Percentiles rank a stretch among this genome's conserved stretches.
These are phyloP conservation scores for Phoma sp. DNA, from an alignment of 2,329 filamentous ascomycete species.

Conservation along the genomic window DNA sequence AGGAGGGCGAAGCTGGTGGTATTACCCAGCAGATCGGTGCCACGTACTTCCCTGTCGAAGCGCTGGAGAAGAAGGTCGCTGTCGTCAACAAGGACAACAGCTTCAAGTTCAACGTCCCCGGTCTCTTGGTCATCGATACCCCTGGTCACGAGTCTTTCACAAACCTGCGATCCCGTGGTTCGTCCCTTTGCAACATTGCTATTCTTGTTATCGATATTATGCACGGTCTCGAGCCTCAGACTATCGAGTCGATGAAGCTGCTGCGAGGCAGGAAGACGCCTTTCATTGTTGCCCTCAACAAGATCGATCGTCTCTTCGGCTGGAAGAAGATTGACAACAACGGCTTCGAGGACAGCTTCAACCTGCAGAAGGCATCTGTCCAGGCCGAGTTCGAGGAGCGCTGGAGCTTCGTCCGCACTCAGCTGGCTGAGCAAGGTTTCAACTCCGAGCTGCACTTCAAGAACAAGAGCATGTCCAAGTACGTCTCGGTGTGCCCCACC, in stretches of 20 bases:
- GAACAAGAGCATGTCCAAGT: constrained; percentile 95
- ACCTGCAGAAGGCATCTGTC: constrained; percentile 87
- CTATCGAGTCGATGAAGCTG: constrained; percentile 94
- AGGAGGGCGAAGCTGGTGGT: constrained; percentile 98
- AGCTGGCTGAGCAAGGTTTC: constrained; percentile 95
- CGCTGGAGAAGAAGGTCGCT: constrained; percentile 87
- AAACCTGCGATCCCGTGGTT: constrained; percentile 94
- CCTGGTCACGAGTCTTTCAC: constrained; percentile 99
- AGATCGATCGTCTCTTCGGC: constrained; percentile 98
- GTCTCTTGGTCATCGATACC: constrained; percentile 95
- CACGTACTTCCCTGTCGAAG: constrained; percentile 96
- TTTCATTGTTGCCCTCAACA: constrained; percentile 98
- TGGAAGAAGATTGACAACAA: constrained; percentile 99
- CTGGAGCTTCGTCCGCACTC: constrained; percentile 87
- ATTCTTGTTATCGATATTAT: constrained; percentile 99
- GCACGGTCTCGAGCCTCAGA: constrained; percentile 98
- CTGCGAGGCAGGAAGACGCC: constrained; percentile 93
- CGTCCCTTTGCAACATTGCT: constrained; percentile 98
- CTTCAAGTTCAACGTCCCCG: constrained; percentile 97
- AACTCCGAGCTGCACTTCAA: constrained; percentile 97
- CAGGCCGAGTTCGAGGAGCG: constrained; percentile 94
- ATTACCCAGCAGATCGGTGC: constrained; percentile 99
- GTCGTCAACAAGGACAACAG: constrained; percentile 89
- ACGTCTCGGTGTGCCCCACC: constrained; percentile 94
- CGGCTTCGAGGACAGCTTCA: constrained; percentile 91